Conservation (phyloP, 768 basidiomycete species). For the Boletus vinaceobasis region DNA sequence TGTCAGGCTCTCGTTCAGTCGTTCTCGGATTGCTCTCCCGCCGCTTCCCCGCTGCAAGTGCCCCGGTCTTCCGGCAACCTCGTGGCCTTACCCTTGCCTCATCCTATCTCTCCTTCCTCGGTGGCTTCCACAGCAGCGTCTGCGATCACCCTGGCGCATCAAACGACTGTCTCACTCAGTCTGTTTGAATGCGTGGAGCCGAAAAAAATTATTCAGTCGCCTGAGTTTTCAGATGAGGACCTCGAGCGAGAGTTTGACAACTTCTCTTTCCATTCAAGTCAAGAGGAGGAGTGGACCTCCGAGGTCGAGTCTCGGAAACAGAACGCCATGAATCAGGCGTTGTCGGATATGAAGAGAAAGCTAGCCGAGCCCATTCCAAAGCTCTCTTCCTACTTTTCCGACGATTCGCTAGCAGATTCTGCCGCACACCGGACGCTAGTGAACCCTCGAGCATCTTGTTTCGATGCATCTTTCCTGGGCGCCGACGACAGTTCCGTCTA, state of each 20-base stretch:
- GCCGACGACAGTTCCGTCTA: neutral
- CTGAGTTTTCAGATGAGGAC: constrained; percentile 11
- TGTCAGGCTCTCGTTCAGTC: constrained; percentile 5
- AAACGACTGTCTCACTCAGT: neutral
- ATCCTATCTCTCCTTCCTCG: neutral
- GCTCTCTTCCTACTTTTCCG: constrained; percentile 7
- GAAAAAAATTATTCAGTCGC: neutral
- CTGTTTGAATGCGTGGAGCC: neutral
- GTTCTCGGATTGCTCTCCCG: neutral
- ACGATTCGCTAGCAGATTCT: constrained; percentile 4
- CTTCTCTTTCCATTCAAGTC: constrained; percentile 9
- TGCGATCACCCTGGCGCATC: neutral
- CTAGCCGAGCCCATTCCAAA: constrained; percentile 8
- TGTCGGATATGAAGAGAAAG: constrained; percentile 8
- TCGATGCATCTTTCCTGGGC: neutral
- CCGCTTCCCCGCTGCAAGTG: neutral
- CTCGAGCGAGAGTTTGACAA: constrained; percentile 8
- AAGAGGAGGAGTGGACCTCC: constrained; percentile 11
- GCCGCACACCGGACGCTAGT: neutral
- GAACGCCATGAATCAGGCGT: neutral
- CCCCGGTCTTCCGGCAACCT: neutral
- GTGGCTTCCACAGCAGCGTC: neutral
- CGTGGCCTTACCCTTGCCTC: neutral
- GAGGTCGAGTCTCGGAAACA: constrained; percentile 13
- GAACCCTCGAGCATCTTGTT: neutral